These are phyloP conservation scores for Metarhizium brunneum DNA, from an alignment of 2,329 filamentous ascomycete genomes.

Conservation along the genomic window DNA sequence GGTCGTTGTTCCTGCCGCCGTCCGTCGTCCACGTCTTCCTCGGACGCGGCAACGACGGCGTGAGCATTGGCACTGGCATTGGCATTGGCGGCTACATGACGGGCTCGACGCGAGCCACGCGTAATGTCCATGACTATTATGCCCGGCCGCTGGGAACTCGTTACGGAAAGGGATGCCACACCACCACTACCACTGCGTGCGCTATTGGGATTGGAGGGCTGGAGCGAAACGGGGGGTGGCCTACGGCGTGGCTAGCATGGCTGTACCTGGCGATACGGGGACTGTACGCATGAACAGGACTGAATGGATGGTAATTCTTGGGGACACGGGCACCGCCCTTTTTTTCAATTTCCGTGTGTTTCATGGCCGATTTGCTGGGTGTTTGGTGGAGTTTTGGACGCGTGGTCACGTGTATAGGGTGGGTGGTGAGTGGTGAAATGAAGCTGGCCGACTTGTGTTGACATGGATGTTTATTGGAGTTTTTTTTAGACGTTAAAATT, in stretches of 20 bases:
- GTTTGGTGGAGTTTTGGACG: not conserved
- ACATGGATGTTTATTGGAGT: too few relatives aligned
- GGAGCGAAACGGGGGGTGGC: too few relatives aligned
- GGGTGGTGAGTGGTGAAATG: not conserved
- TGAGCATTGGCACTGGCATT: conserved; percentile 1
- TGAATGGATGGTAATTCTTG: too few relatives aligned
- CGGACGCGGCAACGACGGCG: not conserved
- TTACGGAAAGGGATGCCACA: conserved; percentile 7
- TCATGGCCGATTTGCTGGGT: too few relatives aligned
- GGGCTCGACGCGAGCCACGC: conserved; percentile 21
- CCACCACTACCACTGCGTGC: not conserved
- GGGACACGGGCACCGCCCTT: too few relatives aligned
- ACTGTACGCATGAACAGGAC: too few relatives aligned
- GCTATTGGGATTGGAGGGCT: not conserved
- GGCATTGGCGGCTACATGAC: conserved; percentile 17
- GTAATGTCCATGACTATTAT: conserved; percentile 17
- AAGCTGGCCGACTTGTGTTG: too few relatives aligned
- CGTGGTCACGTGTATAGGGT: not conserved
- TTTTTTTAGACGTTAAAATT: too few relatives aligned
- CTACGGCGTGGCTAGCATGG: too few relatives aligned
- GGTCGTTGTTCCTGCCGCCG: not conserved
- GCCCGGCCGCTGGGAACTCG: not conserved
- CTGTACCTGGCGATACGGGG: too few relatives aligned
- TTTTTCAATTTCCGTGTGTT: too few relatives aligned
- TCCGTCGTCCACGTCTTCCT: not conserved